Conservation (phyloP, 1,284 basidiomycete genomes). For the Puccinia triticina region DNA sequence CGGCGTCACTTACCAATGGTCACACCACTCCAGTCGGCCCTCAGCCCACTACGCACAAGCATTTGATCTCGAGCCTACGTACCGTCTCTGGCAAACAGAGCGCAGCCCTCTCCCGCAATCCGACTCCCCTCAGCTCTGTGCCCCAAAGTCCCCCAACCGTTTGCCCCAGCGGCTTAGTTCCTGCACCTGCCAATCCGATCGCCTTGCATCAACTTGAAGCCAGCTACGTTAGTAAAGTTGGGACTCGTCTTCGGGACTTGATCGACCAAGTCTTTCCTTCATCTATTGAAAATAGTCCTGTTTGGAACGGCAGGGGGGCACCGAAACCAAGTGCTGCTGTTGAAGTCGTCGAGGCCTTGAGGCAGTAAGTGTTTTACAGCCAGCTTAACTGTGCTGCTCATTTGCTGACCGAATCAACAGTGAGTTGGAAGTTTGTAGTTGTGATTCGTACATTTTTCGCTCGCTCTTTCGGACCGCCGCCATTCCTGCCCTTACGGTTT, state of each 20-base stretch:
- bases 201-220: conserved; percentile 44
- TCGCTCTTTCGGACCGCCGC: conserved; percentile 36
- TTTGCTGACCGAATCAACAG: conserved; percentile 7
- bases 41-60: conserved; percentile 28
- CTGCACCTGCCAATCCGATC: conserved; percentile 1
- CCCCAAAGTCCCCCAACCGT: conserved; percentile 10
- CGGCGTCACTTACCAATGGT: background rate
- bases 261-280: conserved; percentile 48
- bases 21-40: conserved; percentile 25
- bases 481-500: conserved; percentile 43
- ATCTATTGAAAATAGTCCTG: conserved; percentile 29
- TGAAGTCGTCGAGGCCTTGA: conserved; percentile 38
- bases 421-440: conserved; percentile 42
- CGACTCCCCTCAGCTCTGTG: conserved; percentile 7
- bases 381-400: background rate
- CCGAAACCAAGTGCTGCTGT: conserved; percentile 32
- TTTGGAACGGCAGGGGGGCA: conserved; percentile 32
- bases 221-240: conserved; percentile 49
- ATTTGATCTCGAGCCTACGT: conserved; percentile 33
- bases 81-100: conserved; percentile 17
- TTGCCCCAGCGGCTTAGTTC: no score
- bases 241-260: conserved; percentile 38
- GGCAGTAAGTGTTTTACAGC: conserved; percentile 16
- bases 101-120: conserved; percentile 22
- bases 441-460: conserved; percentile 42